Evolutionary conservation across 345 rosid species (phyloP).

Genomic region (Raphanus raphanistrum): DNA sequence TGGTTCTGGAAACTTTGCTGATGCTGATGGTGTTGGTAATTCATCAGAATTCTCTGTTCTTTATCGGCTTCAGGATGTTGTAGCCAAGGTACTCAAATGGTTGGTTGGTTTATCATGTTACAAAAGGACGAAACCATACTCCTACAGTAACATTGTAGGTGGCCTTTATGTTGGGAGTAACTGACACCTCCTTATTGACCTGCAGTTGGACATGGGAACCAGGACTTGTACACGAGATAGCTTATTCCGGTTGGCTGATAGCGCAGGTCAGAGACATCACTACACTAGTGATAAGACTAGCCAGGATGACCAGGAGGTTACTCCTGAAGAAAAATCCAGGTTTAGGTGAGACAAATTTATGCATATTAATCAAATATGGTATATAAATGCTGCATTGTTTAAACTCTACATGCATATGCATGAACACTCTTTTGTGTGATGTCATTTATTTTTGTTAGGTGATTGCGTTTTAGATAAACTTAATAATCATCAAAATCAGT

Average conservation of each 20-base stretch:
- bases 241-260: slow-evolving; percentile 92
- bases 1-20: slow-evolving; percentile 49
- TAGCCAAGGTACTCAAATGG: slow-evolving; percentile 61
- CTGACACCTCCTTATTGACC: slow-evolving; percentile 32
- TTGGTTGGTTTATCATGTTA: slow-evolving; percentile 30
- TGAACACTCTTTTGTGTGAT: not conserved
- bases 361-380: slow-evolving; percentile 7
- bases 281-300: slow-evolving; percentile 48
- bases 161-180: slow-evolving; percentile 18
- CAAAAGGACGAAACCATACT: slow-evolving; percentile 15
- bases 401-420: not conserved
- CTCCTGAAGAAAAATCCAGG: slow-evolving; percentile 44
- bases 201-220: slow-evolving; percentile 66
- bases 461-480: not conserved
- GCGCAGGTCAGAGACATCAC: slow-evolving; percentile 69
- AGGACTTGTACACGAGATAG: slow-evolving; percentile 88
- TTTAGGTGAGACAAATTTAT: slow-evolving; percentile 50
- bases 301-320: slow-evolving; percentile 52
- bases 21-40: slow-evolving; percentile 47
- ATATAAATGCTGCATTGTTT: not conserved
- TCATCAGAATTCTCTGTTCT: slow-evolving; percentile 58
- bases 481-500: not conserved
- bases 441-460: not conserved
- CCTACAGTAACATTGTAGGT: slow-evolving; percentile 18
- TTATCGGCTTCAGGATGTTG: slow-evolving; percentile 68